phyloP scores from a whole-genome alignment of 139 green algal species.

The Volvox reticuliferus region DNA sequence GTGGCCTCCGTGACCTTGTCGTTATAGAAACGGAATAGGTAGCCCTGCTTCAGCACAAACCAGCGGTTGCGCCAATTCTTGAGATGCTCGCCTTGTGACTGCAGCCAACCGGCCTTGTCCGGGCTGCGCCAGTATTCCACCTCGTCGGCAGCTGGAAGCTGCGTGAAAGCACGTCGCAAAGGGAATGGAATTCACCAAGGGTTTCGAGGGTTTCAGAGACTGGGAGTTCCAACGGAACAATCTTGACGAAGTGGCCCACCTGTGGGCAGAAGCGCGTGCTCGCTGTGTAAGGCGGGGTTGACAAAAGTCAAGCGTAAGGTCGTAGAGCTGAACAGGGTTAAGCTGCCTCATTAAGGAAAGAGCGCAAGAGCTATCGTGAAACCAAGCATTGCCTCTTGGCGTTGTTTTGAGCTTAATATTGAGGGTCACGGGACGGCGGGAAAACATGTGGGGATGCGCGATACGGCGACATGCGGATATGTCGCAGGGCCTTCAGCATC shows the following conservation, averaged over 20 bases:
- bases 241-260: no score
- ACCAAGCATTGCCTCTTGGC: no score
- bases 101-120: conserved; percentile 92
- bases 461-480: no score
- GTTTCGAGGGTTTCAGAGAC: no score
- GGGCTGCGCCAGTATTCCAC: conserved; percentile 90
- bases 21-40: conserved; percentile 89
- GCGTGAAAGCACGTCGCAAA: conserved; percentile 2
- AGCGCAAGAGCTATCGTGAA: no score
- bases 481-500: no score
- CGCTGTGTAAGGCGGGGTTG: background rate
- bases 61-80: conserved; percentile 92
- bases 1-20: conserved; percentile 69
- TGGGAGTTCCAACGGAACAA: no score
- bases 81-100: conserved; percentile 89
- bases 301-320: background rate
- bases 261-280: no score
- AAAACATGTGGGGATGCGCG: no score
- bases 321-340: background rate
- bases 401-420: no score
- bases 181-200: no score
- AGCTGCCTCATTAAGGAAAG: background rate
- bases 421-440: no score
- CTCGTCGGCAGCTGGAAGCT: conserved; percentile 84
- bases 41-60: conserved; percentile 95